Base-by-base conservation (phyloP, 345 rosid species). In the Populus alba region DNA sequence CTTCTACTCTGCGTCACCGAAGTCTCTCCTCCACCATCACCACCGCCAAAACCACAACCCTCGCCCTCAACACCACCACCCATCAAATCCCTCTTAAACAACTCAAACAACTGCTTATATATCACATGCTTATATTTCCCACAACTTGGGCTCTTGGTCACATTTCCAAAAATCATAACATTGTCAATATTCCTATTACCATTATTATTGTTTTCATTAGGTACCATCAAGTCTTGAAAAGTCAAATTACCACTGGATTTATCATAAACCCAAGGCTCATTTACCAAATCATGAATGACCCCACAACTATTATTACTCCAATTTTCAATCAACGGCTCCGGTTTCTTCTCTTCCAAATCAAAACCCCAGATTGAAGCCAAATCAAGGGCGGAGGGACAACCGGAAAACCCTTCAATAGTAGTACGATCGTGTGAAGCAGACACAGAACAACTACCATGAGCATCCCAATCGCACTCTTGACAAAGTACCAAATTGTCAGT, bases 401-500 rank as follows among this genome's bases (percentile, higher is more conserved):
- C 97, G 1, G 94, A 87, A 77, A 93, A 90, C 0, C 94, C 95
- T 66, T 93, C 92, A 1, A 89, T 51, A 2, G 83, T 87, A 51
- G 83, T 41, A 6, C 94, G 94, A 70, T 89, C 91, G 76, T 92
- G 95, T 0, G 94, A 67, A 59, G 89, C 88, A 47, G 97, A 89
- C 17, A 87, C 88, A 0, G 94, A 88, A 31, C 92, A 91, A 81
- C 90, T 88, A 4, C 90, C 92, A 49, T 90, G 97, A 0, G 89
- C 91, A 66, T 91, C 95, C 88, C 85, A 86, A 65, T 90, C 97
- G 68, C 95, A 91, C 74, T 90, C 92, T 38, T 86, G 92, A 71
- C 97, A 93, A 6, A 90, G 84, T 27, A 85, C 80, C 68, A 90
- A 80, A 72, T 87, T 88, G 62, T 93, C 95, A 7, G 95, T 91